Evolutionary conservation across 2,329 filamentous ascomycete species (phyloP), one percentile per base, ranked within the genome.

Genomic region (Nigrospora osmanthi): DNA sequence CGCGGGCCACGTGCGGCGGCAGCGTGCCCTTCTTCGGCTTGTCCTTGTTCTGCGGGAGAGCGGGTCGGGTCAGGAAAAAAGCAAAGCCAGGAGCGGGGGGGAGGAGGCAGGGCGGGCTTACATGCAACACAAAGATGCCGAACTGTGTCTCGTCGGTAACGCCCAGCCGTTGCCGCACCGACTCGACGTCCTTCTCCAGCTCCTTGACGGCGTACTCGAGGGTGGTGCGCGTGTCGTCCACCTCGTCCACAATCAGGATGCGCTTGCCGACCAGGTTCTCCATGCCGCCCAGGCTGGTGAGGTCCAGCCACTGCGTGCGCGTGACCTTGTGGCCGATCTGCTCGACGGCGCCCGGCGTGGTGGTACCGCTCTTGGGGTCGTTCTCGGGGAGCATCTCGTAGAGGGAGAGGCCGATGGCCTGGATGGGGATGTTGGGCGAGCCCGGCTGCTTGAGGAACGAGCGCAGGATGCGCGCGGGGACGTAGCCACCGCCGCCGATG

Each of bases 291-390:
- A 89, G 55, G 28, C 57, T 58, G 49, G 78, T 87, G 49, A 98
- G 73, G 67, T 98, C 93, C 47, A 98, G 82, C 93, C 93, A 98
- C 78, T 98, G 93, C 35, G 93, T 97, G 57, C 93, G 87, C 36
- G 89, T 97, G 57, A 98, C 93, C 72, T 94, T 93, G 54, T 88
- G 96, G 54, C 91, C 91, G 37, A 86, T 84, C 51, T 76, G 71
- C 70, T 98, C 93, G 59, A 88, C 75, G 47, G 70, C 67, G 44
- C 64, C 63, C 19, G 47, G 47, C 38, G 44, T 49, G 42, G 69
- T 66, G 47, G 70, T 71, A 42, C 57, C 57, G 47, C 68, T 65
- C 46, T 73, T 70, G 47, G 78, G 75, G 51, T 76, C 74, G 48
- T 72, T 72, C 42, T 68, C 59, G 48, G 75, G 63, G 40, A 97